Evolutionary conservation across 2,329 filamentous ascomycete genomes (phyloP).

Genomic region (Botrytis cinerea): DNA sequence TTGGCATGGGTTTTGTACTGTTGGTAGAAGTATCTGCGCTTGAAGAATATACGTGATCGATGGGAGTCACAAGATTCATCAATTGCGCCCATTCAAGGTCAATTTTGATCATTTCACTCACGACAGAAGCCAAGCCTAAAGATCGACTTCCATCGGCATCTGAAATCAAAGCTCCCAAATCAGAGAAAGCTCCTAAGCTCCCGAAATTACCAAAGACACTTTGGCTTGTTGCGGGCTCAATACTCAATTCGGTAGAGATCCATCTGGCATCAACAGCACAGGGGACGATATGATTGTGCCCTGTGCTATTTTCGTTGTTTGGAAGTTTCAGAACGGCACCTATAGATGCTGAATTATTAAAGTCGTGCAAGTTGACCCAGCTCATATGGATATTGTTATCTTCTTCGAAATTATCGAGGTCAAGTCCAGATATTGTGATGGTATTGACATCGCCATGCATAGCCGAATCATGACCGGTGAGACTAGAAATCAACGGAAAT

Average conservation of each 20-base stretch:
- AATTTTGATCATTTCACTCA: background rate
- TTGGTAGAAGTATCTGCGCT: background rate
- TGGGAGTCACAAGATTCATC: background rate
- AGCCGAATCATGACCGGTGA: background rate
- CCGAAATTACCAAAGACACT: background rate
- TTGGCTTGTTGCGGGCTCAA: background rate
- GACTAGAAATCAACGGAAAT: background rate
- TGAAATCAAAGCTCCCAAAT: background rate
- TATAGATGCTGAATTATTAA: background rate
- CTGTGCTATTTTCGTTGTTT: background rate
- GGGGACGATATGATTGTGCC: background rate
- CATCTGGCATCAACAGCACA: background rate
- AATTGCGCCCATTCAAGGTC: background rate
- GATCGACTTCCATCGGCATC: background rate
- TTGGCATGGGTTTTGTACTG: background rate
- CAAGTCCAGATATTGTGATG: background rate
- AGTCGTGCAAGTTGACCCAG: background rate
- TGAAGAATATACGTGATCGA: background rate
- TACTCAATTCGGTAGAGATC: background rate
- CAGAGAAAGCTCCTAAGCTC: background rate
- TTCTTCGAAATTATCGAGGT: background rate
- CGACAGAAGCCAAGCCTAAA: background rate
- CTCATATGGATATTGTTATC: background rate
- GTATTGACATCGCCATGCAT: background rate
- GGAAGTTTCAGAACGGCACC: background rate